Percentiles rank a stretch among this genome's conserved stretches.
Conservation (phyloP, 2,329 filamentous ascomycete genomes). For the Bipolaris gigantea region DNA sequence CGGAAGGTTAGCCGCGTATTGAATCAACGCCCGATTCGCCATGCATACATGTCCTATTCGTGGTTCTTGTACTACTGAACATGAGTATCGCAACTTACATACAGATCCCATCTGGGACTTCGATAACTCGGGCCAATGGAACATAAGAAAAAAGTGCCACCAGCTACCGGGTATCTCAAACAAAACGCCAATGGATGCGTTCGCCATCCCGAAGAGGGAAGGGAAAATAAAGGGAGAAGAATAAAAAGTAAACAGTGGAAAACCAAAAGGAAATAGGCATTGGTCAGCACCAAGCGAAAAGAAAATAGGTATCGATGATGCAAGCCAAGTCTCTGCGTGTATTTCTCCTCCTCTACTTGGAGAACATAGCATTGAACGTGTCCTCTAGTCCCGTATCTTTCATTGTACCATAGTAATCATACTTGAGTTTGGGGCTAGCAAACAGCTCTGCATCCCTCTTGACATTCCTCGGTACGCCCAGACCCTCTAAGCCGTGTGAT, state of each 20-base stretch:
- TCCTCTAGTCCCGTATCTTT: slow-evolving; percentile 40
- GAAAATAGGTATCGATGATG: background rate
- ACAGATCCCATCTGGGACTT: background rate
- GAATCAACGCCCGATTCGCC: background rate
- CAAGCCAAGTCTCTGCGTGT: background rate
- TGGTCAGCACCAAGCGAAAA: background rate
- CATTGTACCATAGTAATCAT: slow-evolving; percentile 35
- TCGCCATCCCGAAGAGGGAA: background rate
- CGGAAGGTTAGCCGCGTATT: background rate
- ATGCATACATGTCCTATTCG: background rate
- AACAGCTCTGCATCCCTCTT: slow-evolving; percentile 37
- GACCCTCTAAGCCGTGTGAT: slow-evolving; percentile 23
- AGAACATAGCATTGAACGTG: slow-evolving; percentile 38
- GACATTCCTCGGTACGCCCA: slow-evolving; percentile 32
- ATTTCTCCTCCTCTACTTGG: slow-evolving; percentile 18
- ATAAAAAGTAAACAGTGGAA: background rate
- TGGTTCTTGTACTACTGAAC: background rate
- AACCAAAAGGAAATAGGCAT: background rate
- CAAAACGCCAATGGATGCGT: slow-evolving; percentile 16
- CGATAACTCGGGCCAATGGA: slow-evolving; percentile 4
- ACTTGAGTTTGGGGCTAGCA: slow-evolving; percentile 38
- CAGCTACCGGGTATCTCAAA: slow-evolving; percentile 23
- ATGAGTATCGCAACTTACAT: background rate
- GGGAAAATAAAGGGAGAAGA: too few relatives aligned
- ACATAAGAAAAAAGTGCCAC: background rate